Base-by-base conservation (phyloP, 208 protist genomes). In the Leishmania guyanensis region DNA sequence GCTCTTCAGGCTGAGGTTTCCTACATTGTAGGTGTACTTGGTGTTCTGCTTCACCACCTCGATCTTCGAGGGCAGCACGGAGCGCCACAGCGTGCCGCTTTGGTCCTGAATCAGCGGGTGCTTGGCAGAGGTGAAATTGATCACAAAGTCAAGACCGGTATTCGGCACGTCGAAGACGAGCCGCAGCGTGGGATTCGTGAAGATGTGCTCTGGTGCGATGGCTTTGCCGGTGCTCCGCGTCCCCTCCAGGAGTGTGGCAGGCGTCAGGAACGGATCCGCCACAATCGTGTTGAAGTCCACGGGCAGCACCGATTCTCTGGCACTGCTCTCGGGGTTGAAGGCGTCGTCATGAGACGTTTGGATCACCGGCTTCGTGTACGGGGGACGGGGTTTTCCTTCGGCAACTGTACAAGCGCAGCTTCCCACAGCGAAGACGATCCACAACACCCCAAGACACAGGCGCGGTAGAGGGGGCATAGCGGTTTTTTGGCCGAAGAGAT, bases 111-210 rank as follows among this genome's bases (percentile, higher is more conserved):
- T 26, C 1, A 84, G 46, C 1, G 81, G 76, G 53, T 77, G 80
- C 56, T 53, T 46, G 58, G 22, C 81, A 16, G 81, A 80, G 29
- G 76, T 80, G 58, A 84, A 50, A 29, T 84, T 80, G 46, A 84
- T 69, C 60, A 80, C 76, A 56, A 84, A 84, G 69, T 84, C 81
- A 58, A 84, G 70, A 14, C 81, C 81, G 4, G 81, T 76, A 39
- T 84, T 84, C 29, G 76, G 81, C 56, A 84, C 81, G 68, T 84
- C 81, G 54, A 84, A 84, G 29, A 77, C 60, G 22, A 84, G 70
- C 22, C 74, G 78, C 75, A 84, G 26, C 22, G 39, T 56, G 33
- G 76, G 76, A 20, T 50, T 75, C 33, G 75, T 64, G 69, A 80
- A 84, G 60, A 84, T 16, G 51, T 70, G 76, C 22, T 58, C 68